A percentile compares a stretch with the other conserved stretches of the same genome.
Conservation (phyloP, 805 yeast species). For the Hermanozyma aechmeae region DNA sequence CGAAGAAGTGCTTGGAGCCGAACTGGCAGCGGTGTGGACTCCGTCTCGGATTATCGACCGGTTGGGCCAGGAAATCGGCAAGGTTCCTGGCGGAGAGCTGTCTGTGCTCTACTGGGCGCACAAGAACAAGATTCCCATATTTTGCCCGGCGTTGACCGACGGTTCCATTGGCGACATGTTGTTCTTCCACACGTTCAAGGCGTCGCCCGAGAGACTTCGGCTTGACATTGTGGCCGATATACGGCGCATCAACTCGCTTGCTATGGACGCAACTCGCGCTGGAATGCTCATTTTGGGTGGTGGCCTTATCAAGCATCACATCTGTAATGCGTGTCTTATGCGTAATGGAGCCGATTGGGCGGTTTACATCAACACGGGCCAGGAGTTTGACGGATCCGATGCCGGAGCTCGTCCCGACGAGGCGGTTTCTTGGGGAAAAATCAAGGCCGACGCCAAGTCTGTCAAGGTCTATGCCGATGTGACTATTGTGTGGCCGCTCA, state of each 20-base stretch:
- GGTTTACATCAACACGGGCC: constrained; percentile 94
- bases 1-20: constrained; percentile 55
- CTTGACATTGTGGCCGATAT: constrained; percentile 93
- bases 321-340: constrained; percentile 96
- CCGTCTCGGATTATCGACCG: constrained; percentile 91
- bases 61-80: constrained; percentile 89
- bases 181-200: constrained; percentile 94
- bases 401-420: constrained; percentile 99
- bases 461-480: constrained; percentile 96
- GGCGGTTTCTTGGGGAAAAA: constrained; percentile 98
- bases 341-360: constrained; percentile 99
- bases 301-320: constrained; percentile 93
- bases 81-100: constrained; percentile 84
- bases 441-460: constrained; percentile 84
- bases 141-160: constrained; percentile 96
- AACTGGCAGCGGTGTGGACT: constrained; percentile 70
- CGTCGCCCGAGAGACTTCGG: constrained; percentile 83
- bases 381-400: constrained; percentile 97
- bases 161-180: constrained; percentile 99
- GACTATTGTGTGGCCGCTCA: constrained; percentile 86
- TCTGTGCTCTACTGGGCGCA: constrained; percentile 97
- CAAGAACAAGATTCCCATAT: constrained; percentile 90
- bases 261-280: constrained; percentile 90
- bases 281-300: constrained; percentile 97
- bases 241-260: constrained; percentile 80